Evolutionary conservation across 1,284 basidiomycete genomes (phyloP).

Genomic region (Anthracocystis walkeri): DNA sequence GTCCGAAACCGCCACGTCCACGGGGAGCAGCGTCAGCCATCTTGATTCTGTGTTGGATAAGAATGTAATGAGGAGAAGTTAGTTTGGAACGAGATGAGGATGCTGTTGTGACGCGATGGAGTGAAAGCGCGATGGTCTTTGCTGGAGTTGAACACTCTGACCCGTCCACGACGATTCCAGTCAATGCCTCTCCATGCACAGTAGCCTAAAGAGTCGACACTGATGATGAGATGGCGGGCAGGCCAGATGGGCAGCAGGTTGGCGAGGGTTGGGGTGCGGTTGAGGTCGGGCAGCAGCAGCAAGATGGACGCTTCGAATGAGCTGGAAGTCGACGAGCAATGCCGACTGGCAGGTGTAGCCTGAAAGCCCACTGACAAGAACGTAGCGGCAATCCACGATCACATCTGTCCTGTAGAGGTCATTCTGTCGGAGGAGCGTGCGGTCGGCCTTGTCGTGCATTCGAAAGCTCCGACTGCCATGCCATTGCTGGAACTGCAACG

Average conservation of each 20-base stretch:
- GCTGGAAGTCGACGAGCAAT: neutral
- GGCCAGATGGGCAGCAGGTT: neutral
- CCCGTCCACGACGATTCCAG: neutral
- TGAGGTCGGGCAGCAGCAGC: neutral
- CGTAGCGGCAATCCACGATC: neutral
- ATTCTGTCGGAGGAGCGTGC: neutral
- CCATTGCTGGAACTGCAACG: no score
- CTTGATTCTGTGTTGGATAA: slow-evolving; percentile 41
- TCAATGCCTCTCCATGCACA: neutral
- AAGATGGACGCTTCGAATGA: neutral
- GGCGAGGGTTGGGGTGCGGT: neutral
- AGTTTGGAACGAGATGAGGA: slow-evolving; percentile 7
- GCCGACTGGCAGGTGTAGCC: neutral
- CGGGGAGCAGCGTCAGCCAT: slow-evolving; percentile 70
- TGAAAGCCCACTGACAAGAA: no score
- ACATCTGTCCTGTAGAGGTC: neutral
- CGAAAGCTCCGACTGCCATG: no score
- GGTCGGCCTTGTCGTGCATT: no score
- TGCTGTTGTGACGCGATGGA: neutral
- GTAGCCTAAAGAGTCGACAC: neutral
- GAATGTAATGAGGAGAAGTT: slow-evolving; percentile 1
- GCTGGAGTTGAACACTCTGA: neutral
- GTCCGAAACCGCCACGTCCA: slow-evolving; percentile 74
- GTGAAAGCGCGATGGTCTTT: slow-evolving; percentile 1
- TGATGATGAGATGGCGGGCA: neutral